These are phyloP conservation scores for Penicillium malachiteum DNA, from an alignment of 495 filamentous ascomycete genomes.

Conservation along the genomic window DNA sequence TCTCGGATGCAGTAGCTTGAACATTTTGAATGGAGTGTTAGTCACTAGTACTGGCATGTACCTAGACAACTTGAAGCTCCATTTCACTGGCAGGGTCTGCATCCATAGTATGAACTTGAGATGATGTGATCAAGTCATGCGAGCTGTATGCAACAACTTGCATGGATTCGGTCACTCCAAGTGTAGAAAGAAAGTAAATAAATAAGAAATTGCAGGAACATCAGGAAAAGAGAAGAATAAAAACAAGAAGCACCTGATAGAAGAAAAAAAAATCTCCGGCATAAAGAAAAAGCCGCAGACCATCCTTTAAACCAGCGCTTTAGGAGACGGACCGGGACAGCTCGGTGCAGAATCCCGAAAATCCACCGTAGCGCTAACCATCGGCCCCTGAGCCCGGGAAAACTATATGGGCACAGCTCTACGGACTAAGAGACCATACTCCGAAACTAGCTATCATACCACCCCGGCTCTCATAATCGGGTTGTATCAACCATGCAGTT, in stretches of 20 bases:
- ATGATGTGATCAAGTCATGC: no score
- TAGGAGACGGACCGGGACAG: slow-evolving; percentile 12
- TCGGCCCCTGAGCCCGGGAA: not conserved
- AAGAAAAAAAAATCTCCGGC: not conserved
- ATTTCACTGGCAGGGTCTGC: no score
- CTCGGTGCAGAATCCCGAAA: slow-evolving; percentile 16
- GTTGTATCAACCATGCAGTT: not conserved
- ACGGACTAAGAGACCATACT: no score
- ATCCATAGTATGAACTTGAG: no score
- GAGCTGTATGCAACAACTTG: no score
- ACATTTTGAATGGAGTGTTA: no score
- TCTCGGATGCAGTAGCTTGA: no score
- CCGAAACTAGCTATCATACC: not conserved
- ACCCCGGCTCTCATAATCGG: not conserved
- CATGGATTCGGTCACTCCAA: not conserved
- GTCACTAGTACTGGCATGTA: no score
- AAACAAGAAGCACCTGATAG: not conserved
- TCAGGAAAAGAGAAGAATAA: not conserved
- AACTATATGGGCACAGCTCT: no score
- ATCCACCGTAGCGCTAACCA: slow-evolving; percentile 7
- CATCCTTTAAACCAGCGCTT: not conserved
- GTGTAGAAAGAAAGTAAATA: not conserved
- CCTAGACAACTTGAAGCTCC: no score
- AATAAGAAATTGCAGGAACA: not conserved
- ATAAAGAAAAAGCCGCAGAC: slow-evolving; percentile 17